Evolutionary conservation across 345 rosid species (phyloP).

Genomic region (Euphorbia lathyris): DNA sequence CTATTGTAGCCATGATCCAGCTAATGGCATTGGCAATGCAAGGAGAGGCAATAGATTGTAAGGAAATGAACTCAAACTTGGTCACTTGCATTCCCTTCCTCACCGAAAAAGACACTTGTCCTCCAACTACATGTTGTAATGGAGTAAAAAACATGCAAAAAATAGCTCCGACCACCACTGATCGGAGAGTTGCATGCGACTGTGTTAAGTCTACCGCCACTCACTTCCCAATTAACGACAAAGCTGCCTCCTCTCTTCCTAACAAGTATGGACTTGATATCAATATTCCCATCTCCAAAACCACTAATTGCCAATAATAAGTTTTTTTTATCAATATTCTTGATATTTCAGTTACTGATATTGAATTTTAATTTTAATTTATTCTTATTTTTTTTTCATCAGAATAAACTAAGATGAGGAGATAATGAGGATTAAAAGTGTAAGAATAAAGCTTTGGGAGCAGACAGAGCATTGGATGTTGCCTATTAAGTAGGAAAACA

Average conservation of each 20-base stretch:
- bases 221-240: neutral
- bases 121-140: neutral
- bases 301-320: neutral
- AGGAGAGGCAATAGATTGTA: neutral
- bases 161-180: neutral
- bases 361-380: too few species aligned
- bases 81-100: neutral
- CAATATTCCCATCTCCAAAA: constrained; percentile 7
- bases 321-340: neutral
- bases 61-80: neutral
- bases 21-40: neutral
- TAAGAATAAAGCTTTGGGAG: too few species aligned
- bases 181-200: neutral
- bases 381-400: too few species aligned
- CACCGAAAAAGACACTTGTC: neutral
- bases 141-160: neutral
- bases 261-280: neutral
- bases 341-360: too few species aligned
- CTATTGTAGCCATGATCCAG: neutral
- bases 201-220: neutral
- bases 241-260: constrained; percentile 6
- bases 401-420: too few species aligned
- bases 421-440: too few species aligned
- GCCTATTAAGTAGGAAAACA: too few species aligned
- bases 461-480: too few species aligned